Conservation (phyloP, 305 asterid genomes). For the Withania somnifera region DNA sequence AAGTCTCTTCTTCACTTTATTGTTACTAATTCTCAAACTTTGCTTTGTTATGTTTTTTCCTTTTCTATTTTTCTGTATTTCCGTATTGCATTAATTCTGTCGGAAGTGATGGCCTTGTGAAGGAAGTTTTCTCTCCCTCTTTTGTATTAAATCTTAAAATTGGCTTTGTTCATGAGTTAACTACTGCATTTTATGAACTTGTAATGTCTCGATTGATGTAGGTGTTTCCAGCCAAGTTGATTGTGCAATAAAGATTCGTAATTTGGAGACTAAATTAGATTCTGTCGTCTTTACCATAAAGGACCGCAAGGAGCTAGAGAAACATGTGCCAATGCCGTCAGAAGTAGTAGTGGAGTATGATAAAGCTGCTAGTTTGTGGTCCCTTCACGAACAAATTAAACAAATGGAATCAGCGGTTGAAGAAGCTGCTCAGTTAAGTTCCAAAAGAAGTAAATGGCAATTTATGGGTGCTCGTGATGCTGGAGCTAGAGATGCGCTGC, state of each 20-base stretch:
- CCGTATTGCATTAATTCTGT: not conserved
- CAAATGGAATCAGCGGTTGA: slow-evolving; percentile 91
- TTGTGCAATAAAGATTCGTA: slow-evolving; percentile 91
- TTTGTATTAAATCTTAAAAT: not conserved
- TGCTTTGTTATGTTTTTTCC: not conserved
- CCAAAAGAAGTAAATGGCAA: slow-evolving; percentile 97
- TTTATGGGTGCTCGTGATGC: slow-evolving; percentile 99
- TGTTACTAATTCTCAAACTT: not conserved
- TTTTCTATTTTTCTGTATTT: not conserved
- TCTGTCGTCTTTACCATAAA: slow-evolving; percentile 86
- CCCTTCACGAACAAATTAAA: slow-evolving; percentile 92
- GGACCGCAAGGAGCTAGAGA: slow-evolving; percentile 93
- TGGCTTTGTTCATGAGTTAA: not conserved
- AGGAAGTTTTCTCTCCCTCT: not conserved
- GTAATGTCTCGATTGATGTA: slow-evolving; percentile 18
- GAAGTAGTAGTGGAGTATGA: slow-evolving; percentile 95
- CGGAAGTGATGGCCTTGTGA: not conserved
- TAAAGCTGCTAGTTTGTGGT: slow-evolving; percentile 92
- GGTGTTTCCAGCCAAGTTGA: slow-evolving; percentile 99
- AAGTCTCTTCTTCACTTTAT: not conserved
- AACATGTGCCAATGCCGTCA: slow-evolving; percentile 96
- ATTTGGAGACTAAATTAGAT: slow-evolving; percentile 89
- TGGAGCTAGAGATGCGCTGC: slow-evolving; percentile 88
- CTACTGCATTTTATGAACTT: not conserved
- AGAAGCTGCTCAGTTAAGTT: slow-evolving; percentile 91